Evolutionary conservation across 1,139 yeast genomes (phyloP).

Genomic region (Debaryomyces nepalensis): DNA sequence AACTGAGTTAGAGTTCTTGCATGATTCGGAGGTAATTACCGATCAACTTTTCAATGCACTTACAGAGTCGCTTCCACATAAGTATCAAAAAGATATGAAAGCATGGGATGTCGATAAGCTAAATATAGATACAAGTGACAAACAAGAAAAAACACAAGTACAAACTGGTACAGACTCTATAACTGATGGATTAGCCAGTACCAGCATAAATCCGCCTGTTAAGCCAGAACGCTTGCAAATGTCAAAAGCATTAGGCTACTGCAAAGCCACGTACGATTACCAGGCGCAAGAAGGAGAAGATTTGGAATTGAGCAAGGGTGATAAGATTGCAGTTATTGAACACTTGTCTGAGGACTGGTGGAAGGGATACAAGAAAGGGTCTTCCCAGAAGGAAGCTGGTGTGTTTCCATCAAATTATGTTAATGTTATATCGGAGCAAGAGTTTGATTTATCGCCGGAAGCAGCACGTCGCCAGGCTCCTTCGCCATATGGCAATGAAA

Average conservation of each 20-base stretch:
- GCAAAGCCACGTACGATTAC: conserved; percentile 76
- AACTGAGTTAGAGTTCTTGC: conserved; percentile 80
- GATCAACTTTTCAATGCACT: conserved; percentile 60
- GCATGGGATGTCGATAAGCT: conserved; percentile 56
- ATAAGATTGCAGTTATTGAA: conserved; percentile 68
- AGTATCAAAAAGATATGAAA: conserved; percentile 57
- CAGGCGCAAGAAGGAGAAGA: conserved; percentile 72
- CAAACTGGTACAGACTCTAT: conserved; percentile 18
- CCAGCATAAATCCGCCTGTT: conserved; percentile 30
- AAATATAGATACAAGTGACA: conserved; percentile 15
- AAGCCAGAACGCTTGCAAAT: conserved; percentile 16
- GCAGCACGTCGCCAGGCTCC: conserved; percentile 5
- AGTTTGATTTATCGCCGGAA: conserved; percentile 26
- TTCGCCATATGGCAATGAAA: conserved; percentile 19
- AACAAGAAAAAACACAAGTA: conserved; percentile 22
- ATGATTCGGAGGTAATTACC: conserved; percentile 76
- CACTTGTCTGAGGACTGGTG: conserved; percentile 90
- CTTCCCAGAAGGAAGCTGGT: conserved; percentile 58
- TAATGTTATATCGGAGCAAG: conserved; percentile 46
- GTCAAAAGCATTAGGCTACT: conserved; percentile 41
- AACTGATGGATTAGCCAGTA: conserved; percentile 26
- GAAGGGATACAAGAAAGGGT: conserved; percentile 63
- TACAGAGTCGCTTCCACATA: conserved; percentile 57
- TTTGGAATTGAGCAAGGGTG: conserved; percentile 65
- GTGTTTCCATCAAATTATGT: conserved; percentile 93